Conservation (phyloP, 805 yeast genomes). For the Starmerella vitae region DNA sequence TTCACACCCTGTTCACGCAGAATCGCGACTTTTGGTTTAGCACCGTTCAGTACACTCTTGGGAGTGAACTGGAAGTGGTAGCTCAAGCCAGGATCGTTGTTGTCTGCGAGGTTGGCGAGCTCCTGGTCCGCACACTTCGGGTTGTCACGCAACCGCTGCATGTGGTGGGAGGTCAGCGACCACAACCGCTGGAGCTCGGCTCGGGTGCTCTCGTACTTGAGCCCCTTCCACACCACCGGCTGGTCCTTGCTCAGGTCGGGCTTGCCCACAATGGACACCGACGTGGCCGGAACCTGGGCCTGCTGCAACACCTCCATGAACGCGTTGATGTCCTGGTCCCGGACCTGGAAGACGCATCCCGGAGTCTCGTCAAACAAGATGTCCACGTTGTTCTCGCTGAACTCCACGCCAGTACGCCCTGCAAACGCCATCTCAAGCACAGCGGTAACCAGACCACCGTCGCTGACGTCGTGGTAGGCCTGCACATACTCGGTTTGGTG, state of each 20-base stretch:
- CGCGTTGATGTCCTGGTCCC: constrained; percentile 33
- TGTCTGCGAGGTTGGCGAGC: constrained; percentile 57
- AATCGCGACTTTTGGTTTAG: constrained; percentile 82
- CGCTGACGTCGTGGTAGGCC: constrained; percentile 92
- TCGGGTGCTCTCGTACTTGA: constrained; percentile 40
- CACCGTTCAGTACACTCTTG: constrained; percentile 28
- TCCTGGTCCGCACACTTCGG: constrained; percentile 86
- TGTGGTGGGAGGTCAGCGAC: constrained; percentile 76
- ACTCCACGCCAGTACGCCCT: constrained; percentile 68
- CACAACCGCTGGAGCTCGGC: constrained; percentile 66
- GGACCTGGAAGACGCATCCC: constrained; percentile 89
- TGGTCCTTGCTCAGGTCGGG: constrained; percentile 40
- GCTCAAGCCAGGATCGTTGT: constrained; percentile 77
- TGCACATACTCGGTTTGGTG: constrained; percentile 53
- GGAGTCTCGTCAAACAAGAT: constrained; percentile 82
- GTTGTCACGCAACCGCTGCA: constrained; percentile 88
- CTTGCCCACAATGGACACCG: constrained; percentile 52
- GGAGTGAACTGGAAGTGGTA: constrained; percentile 66
- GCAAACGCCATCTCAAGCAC: constrained; percentile 94
- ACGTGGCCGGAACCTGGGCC: constrained; percentile 44
- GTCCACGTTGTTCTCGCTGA: constrained; percentile 35
- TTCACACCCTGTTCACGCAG: constrained; percentile 97
- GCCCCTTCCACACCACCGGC: constrained; percentile 34
- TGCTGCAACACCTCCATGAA: constrained; percentile 44
- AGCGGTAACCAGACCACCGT: constrained; percentile 86